Evolutionary conservation across 2,329 filamentous ascomycete species (phyloP).

Genomic region (Trichoderma sp.): DNA sequence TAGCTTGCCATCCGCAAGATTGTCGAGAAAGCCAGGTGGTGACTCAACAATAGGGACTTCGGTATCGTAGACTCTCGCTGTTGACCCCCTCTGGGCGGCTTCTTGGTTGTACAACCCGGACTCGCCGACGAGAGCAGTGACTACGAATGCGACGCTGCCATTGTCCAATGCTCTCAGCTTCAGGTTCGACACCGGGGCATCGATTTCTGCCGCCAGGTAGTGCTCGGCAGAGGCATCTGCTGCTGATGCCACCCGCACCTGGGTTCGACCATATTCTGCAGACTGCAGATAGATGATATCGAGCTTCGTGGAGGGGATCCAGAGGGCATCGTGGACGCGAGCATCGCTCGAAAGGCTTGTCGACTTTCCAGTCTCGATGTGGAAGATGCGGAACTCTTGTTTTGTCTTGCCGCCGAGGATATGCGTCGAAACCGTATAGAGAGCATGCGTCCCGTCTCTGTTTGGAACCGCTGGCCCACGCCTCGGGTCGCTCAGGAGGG

Average conservation of each 20-base stretch:
- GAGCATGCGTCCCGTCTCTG: conserved; percentile 44
- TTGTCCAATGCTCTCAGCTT: conserved; percentile 42
- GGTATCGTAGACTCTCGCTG: conserved; percentile 42
- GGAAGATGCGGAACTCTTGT: conserved; percentile 41
- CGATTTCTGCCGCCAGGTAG: conserved; percentile 38
- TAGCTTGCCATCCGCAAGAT: conserved; percentile 30
- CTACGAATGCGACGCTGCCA: conserved; percentile 42
- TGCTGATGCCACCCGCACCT: conserved; percentile 38
- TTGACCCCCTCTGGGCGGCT: conserved; percentile 33
- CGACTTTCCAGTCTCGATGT: conserved; percentile 39
- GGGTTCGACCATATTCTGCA: conserved; percentile 38
- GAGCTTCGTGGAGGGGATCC: conserved; percentile 40
- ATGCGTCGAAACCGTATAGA: conserved; percentile 47
- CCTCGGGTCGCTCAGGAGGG: conserved; percentile 38
- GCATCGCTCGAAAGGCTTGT: conserved; percentile 35
- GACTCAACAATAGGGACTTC: conserved; percentile 36
- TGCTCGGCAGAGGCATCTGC: conserved; percentile 32
- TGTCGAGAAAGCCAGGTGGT: neutral
- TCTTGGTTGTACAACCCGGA: conserved; percentile 42
- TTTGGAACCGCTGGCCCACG: conserved; percentile 45
- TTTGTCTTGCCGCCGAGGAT: conserved; percentile 38
- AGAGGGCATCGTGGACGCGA: conserved; percentile 40
- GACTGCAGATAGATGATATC: conserved; percentile 31
- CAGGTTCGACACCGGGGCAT: conserved; percentile 40
- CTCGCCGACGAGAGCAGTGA: conserved; percentile 41